Conservation (phyloP, 345 rosid species). For the Nephelium lappaceum region DNA sequence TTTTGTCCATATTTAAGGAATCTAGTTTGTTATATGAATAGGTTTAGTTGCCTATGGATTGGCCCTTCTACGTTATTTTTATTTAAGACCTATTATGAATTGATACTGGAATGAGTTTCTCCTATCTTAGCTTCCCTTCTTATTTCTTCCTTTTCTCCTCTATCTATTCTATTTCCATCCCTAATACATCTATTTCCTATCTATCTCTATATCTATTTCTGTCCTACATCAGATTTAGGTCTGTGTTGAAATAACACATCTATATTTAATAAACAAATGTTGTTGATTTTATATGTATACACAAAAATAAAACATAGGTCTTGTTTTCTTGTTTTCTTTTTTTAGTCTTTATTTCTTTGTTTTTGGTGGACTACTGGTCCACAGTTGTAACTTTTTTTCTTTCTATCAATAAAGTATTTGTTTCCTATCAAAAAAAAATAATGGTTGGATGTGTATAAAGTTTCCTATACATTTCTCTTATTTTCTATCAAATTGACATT, state of each 20-base stretch:
- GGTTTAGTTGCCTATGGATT: background rate
- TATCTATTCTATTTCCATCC: background rate
- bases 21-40: background rate
- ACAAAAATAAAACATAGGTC: background rate
- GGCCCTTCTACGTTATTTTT: background rate
- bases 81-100: background rate
- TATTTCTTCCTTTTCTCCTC: background rate
- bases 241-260: background rate
- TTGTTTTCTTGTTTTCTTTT: too few relatives aligned
- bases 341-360: too few relatives aligned
- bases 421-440: too few relatives aligned
- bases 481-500: background rate
- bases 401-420: too few relatives aligned
- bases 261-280: background rate
- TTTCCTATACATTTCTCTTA: background rate
- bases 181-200: background rate
- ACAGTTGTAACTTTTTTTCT: too few relatives aligned
- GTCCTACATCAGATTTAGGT: background rate
- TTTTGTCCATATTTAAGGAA: background rate
- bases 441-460: background rate
- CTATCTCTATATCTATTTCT: background rate
- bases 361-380: too few relatives aligned
- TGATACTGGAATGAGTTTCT: background rate
- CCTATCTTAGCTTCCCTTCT: background rate
- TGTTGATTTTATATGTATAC: background rate